Percentiles rank a stretch among this genome's conserved stretches.
phyloP scores from a whole-genome alignment of 1,139 yeast species.

The Wickerhamomyces sp. region DNA sequence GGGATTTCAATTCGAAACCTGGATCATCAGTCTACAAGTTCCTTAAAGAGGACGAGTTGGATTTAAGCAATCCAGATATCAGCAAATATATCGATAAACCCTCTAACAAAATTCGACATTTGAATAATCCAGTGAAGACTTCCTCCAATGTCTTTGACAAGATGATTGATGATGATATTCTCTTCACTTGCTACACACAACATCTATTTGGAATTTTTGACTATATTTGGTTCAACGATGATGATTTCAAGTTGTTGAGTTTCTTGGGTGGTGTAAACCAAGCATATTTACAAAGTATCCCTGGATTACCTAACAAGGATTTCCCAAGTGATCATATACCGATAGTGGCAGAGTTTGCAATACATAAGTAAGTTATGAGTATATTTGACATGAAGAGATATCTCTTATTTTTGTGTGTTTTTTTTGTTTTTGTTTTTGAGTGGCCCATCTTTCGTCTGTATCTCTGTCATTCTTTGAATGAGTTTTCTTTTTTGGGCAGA shows the following conservation, averaged over 20 bases:
- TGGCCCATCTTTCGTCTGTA: neutral
- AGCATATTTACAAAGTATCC: slow-evolving; percentile 58
- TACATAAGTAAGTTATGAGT: slow-evolving; percentile 32
- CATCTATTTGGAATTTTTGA: slow-evolving; percentile 48
- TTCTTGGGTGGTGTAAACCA: slow-evolving; percentile 77
- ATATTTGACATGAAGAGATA: too few relatives aligned
- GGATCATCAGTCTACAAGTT: slow-evolving; percentile 43
- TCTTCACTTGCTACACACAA: slow-evolving; percentile 47
- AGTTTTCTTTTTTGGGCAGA: too few relatives aligned
- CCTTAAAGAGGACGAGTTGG: slow-evolving; percentile 32
- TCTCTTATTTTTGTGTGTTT: neutral
- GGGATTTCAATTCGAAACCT: slow-evolving; percentile 52
- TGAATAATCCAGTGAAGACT: slow-evolving; percentile 29
- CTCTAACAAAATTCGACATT: slow-evolving; percentile 1
- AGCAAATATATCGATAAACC: slow-evolving; percentile 9
- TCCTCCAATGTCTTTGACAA: slow-evolving; percentile 32
- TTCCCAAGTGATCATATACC: slow-evolving; percentile 95
- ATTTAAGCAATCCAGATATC: slow-evolving; percentile 12
- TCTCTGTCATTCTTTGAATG: too few relatives aligned
- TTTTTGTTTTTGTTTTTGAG: slow-evolving; percentile 3
- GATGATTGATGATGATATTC: slow-evolving; percentile 24
- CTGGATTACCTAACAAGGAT: slow-evolving; percentile 86
- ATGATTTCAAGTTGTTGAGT: slow-evolving; percentile 30
- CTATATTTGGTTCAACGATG: slow-evolving; percentile 50
- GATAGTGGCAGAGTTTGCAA: slow-evolving; percentile 66